Base-by-base conservation (phyloP, 2,329 filamentous ascomycete genomes). In the Tolypocladium guangdongense region DNA sequence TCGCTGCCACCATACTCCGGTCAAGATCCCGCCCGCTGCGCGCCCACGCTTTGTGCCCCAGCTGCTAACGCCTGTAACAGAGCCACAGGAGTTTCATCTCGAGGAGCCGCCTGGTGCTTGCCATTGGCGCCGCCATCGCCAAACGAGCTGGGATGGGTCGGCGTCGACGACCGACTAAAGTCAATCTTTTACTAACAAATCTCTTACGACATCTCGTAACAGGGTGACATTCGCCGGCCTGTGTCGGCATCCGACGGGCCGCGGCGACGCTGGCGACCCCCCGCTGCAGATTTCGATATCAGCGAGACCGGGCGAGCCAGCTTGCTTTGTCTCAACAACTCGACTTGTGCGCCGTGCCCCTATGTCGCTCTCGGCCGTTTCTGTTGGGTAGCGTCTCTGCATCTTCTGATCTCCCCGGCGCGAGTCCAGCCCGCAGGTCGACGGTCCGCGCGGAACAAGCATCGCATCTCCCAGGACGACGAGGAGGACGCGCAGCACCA, bases 181-280 rank as follows among this genome's bases (percentile, higher is more conserved):
- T 18, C 43, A 36, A 37, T 37, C 12, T 35, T 49, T 49, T 33
- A 49, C 48, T 49, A 49, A 38, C 20, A 49, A 10, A 27, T 49
- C 47, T n/a, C 4, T 2, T 11, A 46, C 43, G 43, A 46, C 41
- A 41, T 27, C 22, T 20, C 38, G 38, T 24, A 41, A 41, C 38
- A 24, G 38, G 38, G n/a, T n/a, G n/a, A n/a, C 50, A 24, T 51
- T 50, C 10, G n/a, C 11, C 56, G 56, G 56, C 56, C 45, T 54
- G 56, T 52, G 49, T 58, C 56, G 56, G 57, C 57, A 57, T 53
- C 51, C 47, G 39, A 30, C 54, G 54, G 57, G 49, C 43, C 49
- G 45, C 27, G 38, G n/a, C 24, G n/a, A 20, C 27, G 30, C 27
- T 36, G 18, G 20, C 24, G 24, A 35, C 49, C 47, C 39, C 22